phyloP scores from a whole-genome alignment of 306 rosid species.

The Astragalus membranaceus region DNA sequence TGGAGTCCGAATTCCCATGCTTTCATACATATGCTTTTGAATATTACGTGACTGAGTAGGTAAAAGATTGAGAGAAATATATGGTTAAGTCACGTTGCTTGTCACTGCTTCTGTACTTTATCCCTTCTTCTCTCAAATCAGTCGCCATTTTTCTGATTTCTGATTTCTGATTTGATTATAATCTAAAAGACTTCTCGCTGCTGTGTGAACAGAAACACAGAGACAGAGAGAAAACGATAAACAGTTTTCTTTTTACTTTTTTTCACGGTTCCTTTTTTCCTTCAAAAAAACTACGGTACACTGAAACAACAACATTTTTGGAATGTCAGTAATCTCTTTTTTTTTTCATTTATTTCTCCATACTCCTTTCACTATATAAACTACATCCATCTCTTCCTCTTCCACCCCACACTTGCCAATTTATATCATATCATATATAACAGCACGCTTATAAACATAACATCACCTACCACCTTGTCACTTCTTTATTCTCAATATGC shows the following conservation, averaged over 20 bases:
- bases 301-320: slow-evolving; percentile 35
- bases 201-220: not conserved
- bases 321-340: slow-evolving; percentile 25
- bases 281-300: slow-evolving; percentile 18
- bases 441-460: not conserved
- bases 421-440: slow-evolving; percentile 36
- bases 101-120: slow-evolving; percentile 30
- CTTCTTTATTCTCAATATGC: slow-evolving; percentile 31
- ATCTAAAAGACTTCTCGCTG: slow-evolving; percentile 31
- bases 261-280: slow-evolving; percentile 23
- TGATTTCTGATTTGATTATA: not conserved
- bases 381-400: slow-evolving; percentile 26
- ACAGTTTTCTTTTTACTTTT: not conserved
- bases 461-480: slow-evolving; percentile 11
- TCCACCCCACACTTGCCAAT: slow-evolving; percentile 27
- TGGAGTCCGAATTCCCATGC: slow-evolving; percentile 39
- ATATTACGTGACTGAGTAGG: slow-evolving; percentile 63
- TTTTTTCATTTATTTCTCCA: slow-evolving; percentile 5
- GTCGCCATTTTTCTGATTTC: slow-evolving; percentile 27
- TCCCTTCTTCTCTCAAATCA: slow-evolving; percentile 53
- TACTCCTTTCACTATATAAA: slow-evolving; percentile 28
- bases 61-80: slow-evolving; percentile 52
- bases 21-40: slow-evolving; percentile 20
- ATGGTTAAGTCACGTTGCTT: slow-evolving; percentile 66
- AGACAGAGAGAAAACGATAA: not conserved